Evolutionary conservation across 2,329 filamentous ascomycete species (phyloP), one percentile per base, ranked within the genome.

Genomic region (Arthrobotrys sphaeroides): DNA sequence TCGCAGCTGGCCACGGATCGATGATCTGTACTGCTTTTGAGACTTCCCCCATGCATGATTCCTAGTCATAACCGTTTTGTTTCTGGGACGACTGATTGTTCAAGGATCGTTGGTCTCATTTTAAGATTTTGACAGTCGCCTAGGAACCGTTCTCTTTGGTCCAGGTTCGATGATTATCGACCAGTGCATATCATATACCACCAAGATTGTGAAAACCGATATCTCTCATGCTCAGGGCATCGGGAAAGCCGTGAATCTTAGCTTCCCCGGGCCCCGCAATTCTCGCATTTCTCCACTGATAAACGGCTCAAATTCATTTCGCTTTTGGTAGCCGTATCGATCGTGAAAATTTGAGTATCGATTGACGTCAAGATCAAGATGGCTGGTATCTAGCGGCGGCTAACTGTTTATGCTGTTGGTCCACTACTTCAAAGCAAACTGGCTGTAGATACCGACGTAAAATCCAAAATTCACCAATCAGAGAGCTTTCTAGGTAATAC

Each of bases 191-290:
- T n/a, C n/a, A 1, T 26, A 4, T 12, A 13, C 43, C 16, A 20
- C 42, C 38, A 26, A 13, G 59, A 62, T 49, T 36, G 22, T 36
- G 45, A 24, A 53, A 43, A 55, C 43, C 53, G 26, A 43, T 20
- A 31, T 43, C 13, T 24, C 26, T 43, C 16, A 6, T 20, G 60
- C 26, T 43, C 40, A 60, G 26, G 3, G 9, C 5, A 6, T 33
- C 12, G 16, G n/a, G n/a, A n/a, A n/a, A n/a, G n/a, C n/a, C n/a
- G n/a, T 18, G 18, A 33, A 12, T 12, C 26, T 33, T 13, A n/a
- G 38, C 24, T 55, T 66, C 62, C 47, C 62, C 62, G 45, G 33
- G 43, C n/a, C n/a, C n/a, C n/a, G n/a, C n/a, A n/a, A n/a, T n/a
- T n/a, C n/a, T n/a, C n/a, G n/a, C n/a, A 57, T 31, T 43, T 33